A percentile compares a stretch with the other conserved stretches of the same genome.
Conservation (phyloP, 257 asterid genomes). For the Lycium barbarum region DNA sequence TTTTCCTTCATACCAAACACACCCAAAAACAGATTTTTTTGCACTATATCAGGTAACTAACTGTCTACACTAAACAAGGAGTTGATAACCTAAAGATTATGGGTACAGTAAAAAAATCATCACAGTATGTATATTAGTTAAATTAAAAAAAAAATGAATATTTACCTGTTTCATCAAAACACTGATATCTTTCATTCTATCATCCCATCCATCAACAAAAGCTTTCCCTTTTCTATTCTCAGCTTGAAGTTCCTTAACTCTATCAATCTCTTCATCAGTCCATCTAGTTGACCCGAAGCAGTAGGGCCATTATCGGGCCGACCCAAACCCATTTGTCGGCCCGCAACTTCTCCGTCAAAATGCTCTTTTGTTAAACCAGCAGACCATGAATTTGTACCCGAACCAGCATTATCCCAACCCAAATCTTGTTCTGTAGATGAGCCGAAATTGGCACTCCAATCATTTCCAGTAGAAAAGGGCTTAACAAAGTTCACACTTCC, state of each 20-base stretch:
- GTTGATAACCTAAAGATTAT: neutral
- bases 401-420: slow-evolving; percentile 61
- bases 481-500: slow-evolving; percentile 14
- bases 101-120: neutral
- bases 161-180: slow-evolving; percentile 74
- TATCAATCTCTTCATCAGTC: slow-evolving; percentile 51
- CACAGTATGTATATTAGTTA: neutral
- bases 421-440: slow-evolving; percentile 37
- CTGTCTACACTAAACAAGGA: neutral
- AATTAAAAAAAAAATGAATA: neutral
- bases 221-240: slow-evolving; percentile 49
- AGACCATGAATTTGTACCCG: slow-evolving; percentile 65
- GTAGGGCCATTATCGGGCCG: neutral
- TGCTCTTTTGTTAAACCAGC: slow-evolving; percentile 85
- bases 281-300: too few species aligned
- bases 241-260: slow-evolving; percentile 49
- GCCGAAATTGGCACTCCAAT: slow-evolving; percentile 61
- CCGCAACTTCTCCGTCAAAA: slow-evolving; percentile 82
- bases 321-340: slow-evolving; percentile 50
- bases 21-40: neutral
- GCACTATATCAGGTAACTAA: neutral
- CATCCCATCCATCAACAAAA: slow-evolving; percentile 67
- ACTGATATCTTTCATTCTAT: slow-evolving; percentile 56
- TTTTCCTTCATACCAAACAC: too few species aligned
- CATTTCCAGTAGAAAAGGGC: slow-evolving; percentile 53